phyloP scores from a whole-genome alignment of 441 rosid species.

The Populus hybrid region DNA sequence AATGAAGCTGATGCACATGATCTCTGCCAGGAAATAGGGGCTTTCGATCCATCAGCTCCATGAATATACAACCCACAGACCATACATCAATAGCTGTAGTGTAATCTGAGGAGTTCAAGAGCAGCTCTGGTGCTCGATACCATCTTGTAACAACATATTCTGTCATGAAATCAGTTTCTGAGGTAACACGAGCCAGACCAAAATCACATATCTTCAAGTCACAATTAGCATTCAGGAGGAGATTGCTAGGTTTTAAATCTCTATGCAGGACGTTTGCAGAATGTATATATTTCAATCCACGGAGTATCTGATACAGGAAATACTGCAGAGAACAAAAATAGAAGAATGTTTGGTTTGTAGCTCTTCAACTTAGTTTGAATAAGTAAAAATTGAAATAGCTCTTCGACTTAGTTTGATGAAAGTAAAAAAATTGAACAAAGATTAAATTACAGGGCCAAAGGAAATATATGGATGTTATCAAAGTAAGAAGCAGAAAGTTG shows the following conservation, averaged over 20 bases:
- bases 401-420: not conserved
- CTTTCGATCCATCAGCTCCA: conserved; percentile 68
- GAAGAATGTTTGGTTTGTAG: conserved; percentile 2
- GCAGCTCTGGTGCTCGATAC: conserved; percentile 89
- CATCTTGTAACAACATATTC: conserved; percentile 85
- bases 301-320: conserved; percentile 78
- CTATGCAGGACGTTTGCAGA: conserved; percentile 88
- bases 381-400: not conserved
- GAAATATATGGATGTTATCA: not conserved
- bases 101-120: conserved; percentile 67
- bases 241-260: conserved; percentile 85
- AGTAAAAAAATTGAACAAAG: not conserved
- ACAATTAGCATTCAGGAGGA: conserved; percentile 60
- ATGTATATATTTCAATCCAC: conserved; percentile 85
- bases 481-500: not conserved
- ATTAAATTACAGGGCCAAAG: not conserved
- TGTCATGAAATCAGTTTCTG: conserved; percentile 76
- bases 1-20: conserved; percentile 71
- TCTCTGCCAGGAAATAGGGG: conserved; percentile 85
- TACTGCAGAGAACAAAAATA: conserved; percentile 41
- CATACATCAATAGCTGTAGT: conserved; percentile 84
- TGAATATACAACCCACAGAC: conserved; percentile 88
- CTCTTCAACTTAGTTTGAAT: not conserved
- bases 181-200: conserved; percentile 77
- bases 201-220: conserved; percentile 81